These are phyloP conservation scores for Voacanga thouarsii DNA, from an alignment of 257 asterid genomes.

Conservation along the genomic window DNA sequence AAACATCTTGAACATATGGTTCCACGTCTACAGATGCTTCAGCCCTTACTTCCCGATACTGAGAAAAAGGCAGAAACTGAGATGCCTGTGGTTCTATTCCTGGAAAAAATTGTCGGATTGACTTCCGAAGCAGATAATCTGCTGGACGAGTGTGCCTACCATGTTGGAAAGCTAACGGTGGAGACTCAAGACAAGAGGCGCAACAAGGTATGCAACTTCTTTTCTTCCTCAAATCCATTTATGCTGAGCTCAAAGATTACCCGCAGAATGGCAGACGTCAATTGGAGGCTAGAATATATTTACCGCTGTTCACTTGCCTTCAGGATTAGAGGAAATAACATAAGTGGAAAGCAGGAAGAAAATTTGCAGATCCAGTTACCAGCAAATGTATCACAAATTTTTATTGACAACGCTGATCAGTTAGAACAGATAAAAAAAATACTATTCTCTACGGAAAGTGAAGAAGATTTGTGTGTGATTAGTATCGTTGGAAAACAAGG, in stretches of 20 bases:
- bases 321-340: not conserved
- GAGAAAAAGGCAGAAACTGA: not conserved
- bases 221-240: not conserved
- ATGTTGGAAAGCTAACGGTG: not conserved
- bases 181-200: not conserved
- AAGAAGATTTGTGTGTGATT: not conserved
- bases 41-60: constrained; percentile 4
- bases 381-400: too few relatives aligned
- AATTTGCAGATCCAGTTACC: not conserved
- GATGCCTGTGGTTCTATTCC: constrained; percentile 7
- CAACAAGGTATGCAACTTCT: constrained; percentile 7
- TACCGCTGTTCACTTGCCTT: not conserved
- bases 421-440: accelerated
- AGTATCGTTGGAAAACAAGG: constrained; percentile 16
- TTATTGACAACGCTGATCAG: not conserved
- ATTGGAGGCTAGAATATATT: not conserved
- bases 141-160: constrained; percentile 19
- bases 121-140: constrained; percentile 21
- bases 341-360: not conserved
- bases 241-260: not conserved
- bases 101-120: constrained; percentile 6
- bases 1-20: not conserved
- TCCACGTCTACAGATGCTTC: too few relatives aligned
- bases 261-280: not conserved
- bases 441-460: not conserved